Base-by-base conservation (phyloP, 2,329 filamentous ascomycete species). In the Fusarium liriodendri region DNA sequence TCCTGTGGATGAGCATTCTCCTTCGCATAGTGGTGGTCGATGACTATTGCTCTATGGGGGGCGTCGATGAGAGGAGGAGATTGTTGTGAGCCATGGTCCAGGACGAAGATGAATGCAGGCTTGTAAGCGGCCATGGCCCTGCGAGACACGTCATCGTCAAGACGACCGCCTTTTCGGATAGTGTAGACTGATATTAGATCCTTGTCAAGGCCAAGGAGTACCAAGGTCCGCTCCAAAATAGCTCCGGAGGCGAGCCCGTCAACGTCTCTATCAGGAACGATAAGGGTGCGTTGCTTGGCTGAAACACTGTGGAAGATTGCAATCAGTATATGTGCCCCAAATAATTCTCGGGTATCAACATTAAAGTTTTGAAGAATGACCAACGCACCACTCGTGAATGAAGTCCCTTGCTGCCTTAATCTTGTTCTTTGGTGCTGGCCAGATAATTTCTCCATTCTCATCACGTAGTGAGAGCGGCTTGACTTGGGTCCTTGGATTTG, bases 241-340 rank as follows among this genome's bases (percentile, higher is more conserved):
- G 88, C 88, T 1, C 91, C 92, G 3, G 91, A 89, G 3, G 88
- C 88, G 4, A 94, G 83, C 0, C 91, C 92, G 79, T 93, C 91
- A 4, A 90, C 90, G 74, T 93, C 91, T 76, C 93, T 93, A 77
- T 93, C 91, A 0, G 92, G 92, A 0, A 93, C 85, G 16, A 94
- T 89, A 20, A 93, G 80, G 1, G 87, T 89, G 38, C 82, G 84
- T 65, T 89, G 25, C 6, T 61, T 52, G 2, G 64, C 61, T 22
- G 57, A 33, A 5, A 62, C 67, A 37, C 71, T 73, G 7, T 14
- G 10, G 35, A 32, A 22, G 37, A n/a, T 25, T 57, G 60, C 78
- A 66, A 71, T 69, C 8, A 58, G 54, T 13, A 42, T 33, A 54
- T 32, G 27, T 32, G 27, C 6, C 50, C 18, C 18, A 22, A 32